phyloP scores from a whole-genome alignment of 768 basidiomycete species.

The Kwoniella pini region DNA sequence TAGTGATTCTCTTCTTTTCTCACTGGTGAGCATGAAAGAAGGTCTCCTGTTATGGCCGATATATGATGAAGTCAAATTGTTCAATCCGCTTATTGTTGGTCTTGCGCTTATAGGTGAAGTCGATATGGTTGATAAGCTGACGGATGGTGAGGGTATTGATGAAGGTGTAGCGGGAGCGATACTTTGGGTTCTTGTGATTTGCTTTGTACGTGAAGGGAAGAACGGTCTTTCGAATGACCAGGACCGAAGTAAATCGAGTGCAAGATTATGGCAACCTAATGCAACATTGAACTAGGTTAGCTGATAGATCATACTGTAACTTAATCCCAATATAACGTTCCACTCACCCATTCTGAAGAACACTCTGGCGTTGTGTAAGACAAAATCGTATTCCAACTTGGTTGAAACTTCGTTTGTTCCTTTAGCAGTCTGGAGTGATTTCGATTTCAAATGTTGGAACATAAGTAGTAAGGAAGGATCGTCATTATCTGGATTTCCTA shows the following conservation, averaged over 20 bases:
- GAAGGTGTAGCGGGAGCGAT: conserved; percentile 42
- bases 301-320: not conserved
- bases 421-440: conserved; percentile 87
- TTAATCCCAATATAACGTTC: not conserved
- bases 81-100: conserved; percentile 7
- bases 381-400: conserved; percentile 88
- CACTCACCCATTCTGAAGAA: conserved; percentile 89
- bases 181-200: not conserved
- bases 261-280: conserved; percentile 87
- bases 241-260: conserved; percentile 79
- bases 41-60: conserved; percentile 25
- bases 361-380: conserved; percentile 87
- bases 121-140: conserved; percentile 61
- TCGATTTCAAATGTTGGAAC: conserved; percentile 83
- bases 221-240: conserved; percentile 86
- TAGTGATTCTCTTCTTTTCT: conserved; percentile 68
- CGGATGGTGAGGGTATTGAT: conserved; percentile 61
- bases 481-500: conserved; percentile 85
- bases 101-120: conserved; percentile 64
- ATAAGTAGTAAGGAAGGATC: conserved; percentile 89
- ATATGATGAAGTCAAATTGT: conserved; percentile 7
- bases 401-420: conserved; percentile 86
- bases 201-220: conserved; percentile 54
- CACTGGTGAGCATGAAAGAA: conserved; percentile 44
- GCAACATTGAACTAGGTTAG: conserved; percentile 8